Conservation (phyloP, 176 grass and related monocot genomes). For the Carex kokanica region DNA sequence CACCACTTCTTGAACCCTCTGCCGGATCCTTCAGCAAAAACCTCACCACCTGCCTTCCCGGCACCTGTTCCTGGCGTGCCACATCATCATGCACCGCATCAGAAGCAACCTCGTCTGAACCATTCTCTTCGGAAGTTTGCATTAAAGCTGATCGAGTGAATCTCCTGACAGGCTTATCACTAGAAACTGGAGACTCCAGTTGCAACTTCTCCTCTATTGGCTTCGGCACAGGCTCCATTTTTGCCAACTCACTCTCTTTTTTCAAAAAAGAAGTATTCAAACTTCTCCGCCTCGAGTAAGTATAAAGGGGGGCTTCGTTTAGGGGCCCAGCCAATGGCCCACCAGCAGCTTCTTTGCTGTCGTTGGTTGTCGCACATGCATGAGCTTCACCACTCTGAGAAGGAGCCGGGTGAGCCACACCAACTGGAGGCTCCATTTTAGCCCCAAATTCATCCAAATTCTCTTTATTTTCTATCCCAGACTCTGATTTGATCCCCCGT, state of each 20-base stretch:
- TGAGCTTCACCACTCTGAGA: neutral
- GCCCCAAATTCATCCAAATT: neutral
- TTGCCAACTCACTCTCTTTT: neutral
- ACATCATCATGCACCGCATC: neutral
- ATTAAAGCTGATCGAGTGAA: slow-evolving; percentile 1
- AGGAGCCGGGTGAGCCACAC: neutral
- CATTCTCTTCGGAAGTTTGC: neutral
- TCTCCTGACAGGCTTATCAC: neutral
- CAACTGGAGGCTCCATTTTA: neutral
- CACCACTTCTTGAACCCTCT: neutral
- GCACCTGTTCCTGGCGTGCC: slow-evolving; percentile 32
- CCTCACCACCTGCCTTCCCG: slow-evolving; percentile 43
- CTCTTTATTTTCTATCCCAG: neutral
- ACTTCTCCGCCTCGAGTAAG: neutral
- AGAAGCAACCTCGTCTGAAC: neutral
- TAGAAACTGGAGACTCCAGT: slow-evolving; percentile 9
- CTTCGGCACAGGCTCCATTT: neutral
- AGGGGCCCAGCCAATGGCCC: neutral
- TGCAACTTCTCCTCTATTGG: neutral
- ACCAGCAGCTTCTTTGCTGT: neutral
- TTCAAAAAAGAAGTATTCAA: neutral
- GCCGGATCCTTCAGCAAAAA: slow-evolving; percentile 33
- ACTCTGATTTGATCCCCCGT: neutral
- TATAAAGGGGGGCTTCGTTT: neutral
- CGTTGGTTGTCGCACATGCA: neutral